These are phyloP conservation scores for Guadua angustifolia DNA, from an alignment of 176 grass and related monocot species.

Conservation along the genomic window DNA sequence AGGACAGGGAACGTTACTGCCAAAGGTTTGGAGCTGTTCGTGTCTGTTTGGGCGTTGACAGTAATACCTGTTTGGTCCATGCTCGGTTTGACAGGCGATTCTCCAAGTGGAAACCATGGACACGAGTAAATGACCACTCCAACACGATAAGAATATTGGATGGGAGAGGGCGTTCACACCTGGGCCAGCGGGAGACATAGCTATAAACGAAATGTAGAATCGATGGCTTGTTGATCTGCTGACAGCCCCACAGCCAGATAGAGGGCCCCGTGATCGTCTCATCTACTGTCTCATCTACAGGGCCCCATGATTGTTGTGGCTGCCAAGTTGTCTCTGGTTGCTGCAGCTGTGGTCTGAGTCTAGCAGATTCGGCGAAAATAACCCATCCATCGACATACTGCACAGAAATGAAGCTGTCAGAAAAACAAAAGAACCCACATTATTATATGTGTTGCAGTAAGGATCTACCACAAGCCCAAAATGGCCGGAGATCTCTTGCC, in stretches of 20 bases:
- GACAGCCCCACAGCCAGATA: slow-evolving; percentile 7
- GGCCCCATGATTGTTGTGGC: slow-evolving; percentile 49
- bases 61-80: slow-evolving; percentile 37
- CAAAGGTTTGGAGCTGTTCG: slow-evolving; percentile 26
- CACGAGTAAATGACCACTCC: slow-evolving; percentile 10
- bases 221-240: not conserved
- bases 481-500: not conserved
- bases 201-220: slow-evolving; percentile 33
- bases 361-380: slow-evolving; percentile 90
- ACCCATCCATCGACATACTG: slow-evolving; percentile 98
- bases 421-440: not conserved
- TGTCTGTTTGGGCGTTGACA: slow-evolving; percentile 15
- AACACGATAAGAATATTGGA: slow-evolving; percentile 46
- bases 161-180: slow-evolving; percentile 35
- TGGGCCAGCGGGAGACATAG: slow-evolving; percentile 18
- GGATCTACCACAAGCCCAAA: not conserved
- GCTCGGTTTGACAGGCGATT: not conserved
- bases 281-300: too few species aligned
- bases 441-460: not conserved
- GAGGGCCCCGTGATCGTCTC: not conserved
- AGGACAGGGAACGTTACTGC: slow-evolving; percentile 18
- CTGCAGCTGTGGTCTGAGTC: slow-evolving; percentile 45
- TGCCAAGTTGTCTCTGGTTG: slow-evolving; percentile 43
- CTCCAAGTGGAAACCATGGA: slow-evolving; percentile 33
- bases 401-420: slow-evolving; percentile 39